Evolutionary conservation across 345 rosid species (phyloP).

Genomic region (Garcia nutans): DNA sequence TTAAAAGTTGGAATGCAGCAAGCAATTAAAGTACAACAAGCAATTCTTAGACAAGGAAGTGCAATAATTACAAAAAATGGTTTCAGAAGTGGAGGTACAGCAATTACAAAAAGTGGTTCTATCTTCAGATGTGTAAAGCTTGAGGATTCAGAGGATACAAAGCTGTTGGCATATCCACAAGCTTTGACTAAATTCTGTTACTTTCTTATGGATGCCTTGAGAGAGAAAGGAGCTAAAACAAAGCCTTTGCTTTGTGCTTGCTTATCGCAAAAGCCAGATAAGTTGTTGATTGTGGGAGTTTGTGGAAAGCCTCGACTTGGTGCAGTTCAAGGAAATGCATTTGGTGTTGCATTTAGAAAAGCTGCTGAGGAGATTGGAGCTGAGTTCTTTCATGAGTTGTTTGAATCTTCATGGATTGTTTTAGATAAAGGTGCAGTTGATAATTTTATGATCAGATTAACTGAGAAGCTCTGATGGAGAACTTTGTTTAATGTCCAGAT

Average conservation of each 20-base stretch:
- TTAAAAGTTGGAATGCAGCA: slow-evolving; percentile 85
- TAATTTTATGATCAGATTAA: slow-evolving; percentile 81
- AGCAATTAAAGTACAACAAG: slow-evolving; percentile 85
- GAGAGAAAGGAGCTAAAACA: slow-evolving; percentile 88
- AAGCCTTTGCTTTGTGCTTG: slow-evolving; percentile 94
- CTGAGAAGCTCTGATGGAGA: slow-evolving; percentile 65
- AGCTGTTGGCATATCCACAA: slow-evolving; percentile 84
- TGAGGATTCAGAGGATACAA: slow-evolving; percentile 71
- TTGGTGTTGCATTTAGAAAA: slow-evolving; percentile 81
- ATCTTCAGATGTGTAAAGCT: slow-evolving; percentile 90
- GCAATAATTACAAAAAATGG: slow-evolving; percentile 79
- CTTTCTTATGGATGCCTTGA: slow-evolving; percentile 95
- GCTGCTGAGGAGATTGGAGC: slow-evolving; percentile 82
- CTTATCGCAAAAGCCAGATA: slow-evolving; percentile 54
- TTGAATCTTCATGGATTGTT: slow-evolving; percentile 97
- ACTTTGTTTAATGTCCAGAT: neutral
- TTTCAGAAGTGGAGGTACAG: slow-evolving; percentile 78
- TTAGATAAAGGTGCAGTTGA: slow-evolving; percentile 72
- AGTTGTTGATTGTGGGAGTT: slow-evolving; percentile 86
- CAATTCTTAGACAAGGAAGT: slow-evolving; percentile 94
- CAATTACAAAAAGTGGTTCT: too few species aligned
- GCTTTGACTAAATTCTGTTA: slow-evolving; percentile 94
- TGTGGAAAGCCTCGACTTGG: slow-evolving; percentile 93
- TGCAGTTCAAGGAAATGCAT: slow-evolving; percentile 86
- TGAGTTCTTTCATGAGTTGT: slow-evolving; percentile 87